phyloP scores from a whole-genome alignment of 2,329 filamentous ascomycete genomes.

The Neonectria punicea region DNA sequence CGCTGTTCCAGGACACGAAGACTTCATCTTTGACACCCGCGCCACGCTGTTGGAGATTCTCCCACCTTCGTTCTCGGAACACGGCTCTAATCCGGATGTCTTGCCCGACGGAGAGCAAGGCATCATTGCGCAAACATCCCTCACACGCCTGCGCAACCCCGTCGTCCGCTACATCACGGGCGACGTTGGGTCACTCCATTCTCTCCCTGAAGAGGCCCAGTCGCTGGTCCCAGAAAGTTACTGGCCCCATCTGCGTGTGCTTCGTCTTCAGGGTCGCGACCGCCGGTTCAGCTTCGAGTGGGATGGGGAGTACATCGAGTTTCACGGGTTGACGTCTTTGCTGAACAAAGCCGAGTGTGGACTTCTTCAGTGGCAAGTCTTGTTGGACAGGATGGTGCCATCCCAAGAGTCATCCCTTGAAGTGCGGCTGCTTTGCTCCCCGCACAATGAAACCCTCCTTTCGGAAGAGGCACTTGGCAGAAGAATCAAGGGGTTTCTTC shows the following conservation, averaged over 20 bases:
- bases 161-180: slow-evolving; percentile 56
- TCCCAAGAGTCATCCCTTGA: slow-evolving; percentile 40
- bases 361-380: slow-evolving; percentile 56
- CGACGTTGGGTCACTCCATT: slow-evolving; percentile 54
- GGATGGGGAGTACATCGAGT: slow-evolving; percentile 52
- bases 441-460: not conserved
- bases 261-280: slow-evolving; percentile 55
- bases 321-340: slow-evolving; percentile 42
- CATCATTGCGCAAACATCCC: slow-evolving; percentile 53
- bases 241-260: slow-evolving; percentile 43
- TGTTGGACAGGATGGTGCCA: slow-evolving; percentile 45
- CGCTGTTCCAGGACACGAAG: slow-evolving; percentile 24
- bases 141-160: slow-evolving; percentile 55
- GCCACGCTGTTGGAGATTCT: slow-evolving; percentile 52
- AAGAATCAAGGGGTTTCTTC: slow-evolving; percentile 36
- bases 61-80: slow-evolving; percentile 32
- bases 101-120: slow-evolving; percentile 49
- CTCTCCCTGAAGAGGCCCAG: slow-evolving; percentile 38
- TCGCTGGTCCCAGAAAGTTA: slow-evolving; percentile 34
- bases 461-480: slow-evolving; percentile 32
- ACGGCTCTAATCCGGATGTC: not conserved
- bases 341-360: slow-evolving; percentile 41
- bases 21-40: slow-evolving; percentile 54
- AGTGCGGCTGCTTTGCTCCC: slow-evolving; percentile 41
- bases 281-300: slow-evolving; percentile 56